A percentile compares a stretch with the other conserved stretches of the same genome.
Evolutionary conservation across 441 rosid species (phyloP).

Genomic region (Populus hybrid): DNA sequence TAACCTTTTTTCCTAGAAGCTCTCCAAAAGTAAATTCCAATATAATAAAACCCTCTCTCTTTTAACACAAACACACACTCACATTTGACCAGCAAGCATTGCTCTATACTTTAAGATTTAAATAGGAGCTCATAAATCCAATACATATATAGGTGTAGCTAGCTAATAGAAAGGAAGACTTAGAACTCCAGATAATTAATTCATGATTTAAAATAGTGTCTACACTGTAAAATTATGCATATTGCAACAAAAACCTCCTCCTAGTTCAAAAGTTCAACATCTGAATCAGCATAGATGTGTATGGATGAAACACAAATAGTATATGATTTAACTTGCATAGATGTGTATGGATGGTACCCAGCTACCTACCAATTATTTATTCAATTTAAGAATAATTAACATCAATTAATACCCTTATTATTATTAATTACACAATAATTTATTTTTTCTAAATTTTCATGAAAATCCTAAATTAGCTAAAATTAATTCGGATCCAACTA

Average conservation of each 20-base stretch:
- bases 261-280: background rate
- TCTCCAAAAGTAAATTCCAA: no score
- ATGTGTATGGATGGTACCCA: constrained; percentile 32
- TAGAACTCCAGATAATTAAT: background rate
- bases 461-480: no score
- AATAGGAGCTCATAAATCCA: background rate
- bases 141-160: constrained; percentile 2
- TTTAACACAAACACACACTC: no score
- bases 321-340: constrained; percentile 44
- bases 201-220: background rate
- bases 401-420: no score
- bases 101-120: background rate
- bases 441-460: no score
- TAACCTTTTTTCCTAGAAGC: background rate
- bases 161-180: background rate
- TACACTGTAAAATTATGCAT: background rate
- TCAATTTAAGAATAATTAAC: no score
- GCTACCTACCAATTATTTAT: no score
- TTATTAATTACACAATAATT: no score
- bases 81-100: background rate
- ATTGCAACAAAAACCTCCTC: background rate
- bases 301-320: background rate
- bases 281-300: background rate
- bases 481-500: no score
- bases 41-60: no score